phyloP scores from a whole-genome alignment of 192 early-diverging fungal genomes.

The Ramicandelaber brevisporus region DNA sequence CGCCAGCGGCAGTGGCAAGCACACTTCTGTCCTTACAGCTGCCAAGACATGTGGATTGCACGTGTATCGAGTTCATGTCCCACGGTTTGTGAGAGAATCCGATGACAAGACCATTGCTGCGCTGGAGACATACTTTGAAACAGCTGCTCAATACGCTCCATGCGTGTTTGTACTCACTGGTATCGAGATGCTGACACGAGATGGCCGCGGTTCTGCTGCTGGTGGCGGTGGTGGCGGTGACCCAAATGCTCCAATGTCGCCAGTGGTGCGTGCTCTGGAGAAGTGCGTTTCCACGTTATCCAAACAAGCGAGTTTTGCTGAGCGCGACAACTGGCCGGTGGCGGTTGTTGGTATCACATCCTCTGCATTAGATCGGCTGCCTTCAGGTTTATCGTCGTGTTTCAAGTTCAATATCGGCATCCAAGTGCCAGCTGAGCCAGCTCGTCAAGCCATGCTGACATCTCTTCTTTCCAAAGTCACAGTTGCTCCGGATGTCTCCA shows the following conservation, averaged over 20 bases:
- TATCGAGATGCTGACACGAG: slow-evolving; percentile 49
- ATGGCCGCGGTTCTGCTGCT: slow-evolving; percentile 5
- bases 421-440: slow-evolving; percentile 42
- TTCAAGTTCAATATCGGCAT: slow-evolving; percentile 58
- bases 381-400: slow-evolving; percentile 39
- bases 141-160: slow-evolving; percentile 46
- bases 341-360: slow-evolving; percentile 56
- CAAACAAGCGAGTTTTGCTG: no score
- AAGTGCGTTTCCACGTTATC: slow-evolving; percentile 8
- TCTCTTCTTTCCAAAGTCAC: slow-evolving; percentile 22
- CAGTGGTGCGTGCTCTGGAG: slow-evolving; percentile 11
- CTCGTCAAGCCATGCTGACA: slow-evolving; percentile 33
- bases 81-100: slow-evolving; percentile 48
- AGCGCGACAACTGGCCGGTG: slow-evolving; percentile 27
- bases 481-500: slow-evolving; percentile 50
- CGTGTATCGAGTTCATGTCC: no score
- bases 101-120: slow-evolving; percentile 53
- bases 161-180: slow-evolving; percentile 58
- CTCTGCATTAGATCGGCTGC: slow-evolving; percentile 53
- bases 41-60: no score
- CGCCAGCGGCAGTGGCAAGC: no score
- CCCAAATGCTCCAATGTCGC: slow-evolving; percentile 8
- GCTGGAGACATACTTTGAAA: slow-evolving; percentile 49
- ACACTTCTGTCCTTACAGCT: no score
- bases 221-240: neutral